These are phyloP conservation scores for Rhynchosporium secalis DNA, from an alignment of 2,329 filamentous ascomycete genomes.

Conservation along the genomic window DNA sequence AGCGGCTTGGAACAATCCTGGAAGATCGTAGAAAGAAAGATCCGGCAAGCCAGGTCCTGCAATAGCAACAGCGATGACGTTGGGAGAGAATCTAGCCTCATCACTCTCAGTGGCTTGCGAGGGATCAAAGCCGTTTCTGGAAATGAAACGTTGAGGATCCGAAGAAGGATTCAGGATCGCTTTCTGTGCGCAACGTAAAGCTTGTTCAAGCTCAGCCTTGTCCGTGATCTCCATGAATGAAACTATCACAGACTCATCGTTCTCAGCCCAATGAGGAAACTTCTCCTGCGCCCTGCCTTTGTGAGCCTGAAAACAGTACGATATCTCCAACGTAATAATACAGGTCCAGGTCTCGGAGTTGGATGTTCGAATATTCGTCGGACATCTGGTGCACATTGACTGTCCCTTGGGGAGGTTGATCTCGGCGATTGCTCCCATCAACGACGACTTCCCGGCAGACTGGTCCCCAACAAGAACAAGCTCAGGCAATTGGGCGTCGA, in stretches of 20 bases:
- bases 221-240: conserved; percentile 65
- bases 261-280: conserved; percentile 13
- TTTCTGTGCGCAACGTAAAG: conserved; percentile 72
- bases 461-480: conserved; percentile 85
- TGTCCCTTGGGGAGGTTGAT: conserved; percentile 70
- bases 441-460: conserved; percentile 75
- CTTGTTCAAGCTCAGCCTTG: conserved; percentile 63
- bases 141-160: conserved; percentile 48
- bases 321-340: conserved; percentile 62
- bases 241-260: conserved; percentile 44
- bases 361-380: conserved; percentile 71
- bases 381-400: conserved; percentile 78
- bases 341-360: conserved; percentile 66
- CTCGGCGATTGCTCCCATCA: conserved; percentile 63
- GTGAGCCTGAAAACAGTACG: conserved; percentile 58
- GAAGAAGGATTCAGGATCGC: conserved; percentile 70
- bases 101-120: not conserved
- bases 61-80: conserved; percentile 76
- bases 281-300: not conserved
- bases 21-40: conserved; percentile 81
- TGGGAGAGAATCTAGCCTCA: conserved; percentile 75
- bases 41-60: conserved; percentile 69
- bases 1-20: conserved; percentile 75
- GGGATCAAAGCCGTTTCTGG: conserved; percentile 12
- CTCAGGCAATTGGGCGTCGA: conserved; percentile 65